Evolutionary conservation across 176 grass and related monocot species (phyloP).

Genomic region (Triticum monococcum): DNA sequence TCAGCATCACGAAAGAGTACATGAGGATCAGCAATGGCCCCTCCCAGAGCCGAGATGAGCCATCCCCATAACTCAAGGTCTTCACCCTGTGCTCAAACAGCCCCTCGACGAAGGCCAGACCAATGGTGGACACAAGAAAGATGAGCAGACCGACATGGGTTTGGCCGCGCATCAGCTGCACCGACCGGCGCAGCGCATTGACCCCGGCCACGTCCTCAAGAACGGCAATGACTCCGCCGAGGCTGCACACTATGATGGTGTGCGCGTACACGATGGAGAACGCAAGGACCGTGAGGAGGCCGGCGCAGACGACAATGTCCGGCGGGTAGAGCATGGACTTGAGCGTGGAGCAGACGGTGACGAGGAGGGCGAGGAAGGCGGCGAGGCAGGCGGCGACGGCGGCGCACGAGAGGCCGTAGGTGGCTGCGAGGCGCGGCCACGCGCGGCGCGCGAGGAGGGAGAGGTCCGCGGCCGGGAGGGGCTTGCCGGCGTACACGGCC

Average conservation of each 20-base stretch:
- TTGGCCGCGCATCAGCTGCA: slow-evolving; percentile 71
- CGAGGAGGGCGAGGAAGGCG: slow-evolving; percentile 67
- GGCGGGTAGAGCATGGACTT: slow-evolving; percentile 67
- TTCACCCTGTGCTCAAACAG: slow-evolving; percentile 98
- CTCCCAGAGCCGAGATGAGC: slow-evolving; percentile 86
- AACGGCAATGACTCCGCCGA: slow-evolving; percentile 74
- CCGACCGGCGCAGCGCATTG: slow-evolving; percentile 57
- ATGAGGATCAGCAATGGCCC: slow-evolving; percentile 85
- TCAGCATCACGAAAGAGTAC: slow-evolving; percentile 82
- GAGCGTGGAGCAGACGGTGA: slow-evolving; percentile 64
- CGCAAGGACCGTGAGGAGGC: slow-evolving; percentile 61
- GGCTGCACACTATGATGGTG: slow-evolving; percentile 83
- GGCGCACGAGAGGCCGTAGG: slow-evolving; percentile 63
- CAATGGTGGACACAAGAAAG: slow-evolving; percentile 81
- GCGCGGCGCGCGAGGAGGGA: slow-evolving; percentile 47
- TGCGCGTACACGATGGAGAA: slow-evolving; percentile 86
- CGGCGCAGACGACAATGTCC: slow-evolving; percentile 77
- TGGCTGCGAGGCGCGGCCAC: slow-evolving; percentile 66
- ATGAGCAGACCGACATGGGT: slow-evolving; percentile 87
- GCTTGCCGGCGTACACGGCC: slow-evolving; percentile 68
- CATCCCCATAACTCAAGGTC: slow-evolving; percentile 90
- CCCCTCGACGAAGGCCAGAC: slow-evolving; percentile 75
- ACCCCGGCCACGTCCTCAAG: slow-evolving; percentile 69
- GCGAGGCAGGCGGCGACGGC: slow-evolving; percentile 50
- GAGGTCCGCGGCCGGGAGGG: slow-evolving; percentile 43